Evolutionary conservation across 2,329 filamentous ascomycete genomes (phyloP).

Genomic region (Penicillium brasilianum): DNA sequence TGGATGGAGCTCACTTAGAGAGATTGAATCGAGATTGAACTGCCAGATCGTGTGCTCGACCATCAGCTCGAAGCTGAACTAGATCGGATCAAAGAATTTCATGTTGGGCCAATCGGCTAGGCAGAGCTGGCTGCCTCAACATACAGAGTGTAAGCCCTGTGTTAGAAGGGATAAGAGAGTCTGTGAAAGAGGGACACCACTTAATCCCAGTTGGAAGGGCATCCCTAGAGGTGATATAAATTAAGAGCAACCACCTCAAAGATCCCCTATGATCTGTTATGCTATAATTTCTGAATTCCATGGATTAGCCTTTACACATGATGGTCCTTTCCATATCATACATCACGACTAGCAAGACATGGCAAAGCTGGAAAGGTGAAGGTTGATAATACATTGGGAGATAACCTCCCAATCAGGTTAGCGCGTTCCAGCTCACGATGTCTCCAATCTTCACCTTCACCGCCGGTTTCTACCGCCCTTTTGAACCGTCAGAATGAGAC

Average conservation of each 20-base stretch:
- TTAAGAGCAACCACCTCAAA: no score
- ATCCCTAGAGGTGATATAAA: no score
- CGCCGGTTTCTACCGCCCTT: not conserved
- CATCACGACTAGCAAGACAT: not conserved
- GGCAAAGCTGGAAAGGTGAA: no score
- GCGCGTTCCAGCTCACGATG: not conserved
- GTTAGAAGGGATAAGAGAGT: no score
- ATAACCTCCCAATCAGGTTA: not conserved
- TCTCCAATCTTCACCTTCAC: not conserved
- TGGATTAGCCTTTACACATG: not conserved
- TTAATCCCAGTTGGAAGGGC: no score
- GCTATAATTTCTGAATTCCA: no score
- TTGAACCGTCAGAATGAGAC: not conserved
- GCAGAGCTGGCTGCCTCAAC: no score
- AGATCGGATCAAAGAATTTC: no score
- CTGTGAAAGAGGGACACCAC: no score
- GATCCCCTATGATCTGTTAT: no score
- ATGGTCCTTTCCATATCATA: not conserved
- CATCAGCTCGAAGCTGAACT: not conserved
- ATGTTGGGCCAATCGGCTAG: no score
- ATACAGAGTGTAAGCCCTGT: no score
- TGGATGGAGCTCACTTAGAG: not conserved
- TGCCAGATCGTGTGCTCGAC: not conserved
- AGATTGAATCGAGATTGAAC: not conserved
- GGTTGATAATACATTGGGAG: not conserved